Conservation (phyloP, 352 stramenopile genomes). For the Phytophthora sp. region DNA sequence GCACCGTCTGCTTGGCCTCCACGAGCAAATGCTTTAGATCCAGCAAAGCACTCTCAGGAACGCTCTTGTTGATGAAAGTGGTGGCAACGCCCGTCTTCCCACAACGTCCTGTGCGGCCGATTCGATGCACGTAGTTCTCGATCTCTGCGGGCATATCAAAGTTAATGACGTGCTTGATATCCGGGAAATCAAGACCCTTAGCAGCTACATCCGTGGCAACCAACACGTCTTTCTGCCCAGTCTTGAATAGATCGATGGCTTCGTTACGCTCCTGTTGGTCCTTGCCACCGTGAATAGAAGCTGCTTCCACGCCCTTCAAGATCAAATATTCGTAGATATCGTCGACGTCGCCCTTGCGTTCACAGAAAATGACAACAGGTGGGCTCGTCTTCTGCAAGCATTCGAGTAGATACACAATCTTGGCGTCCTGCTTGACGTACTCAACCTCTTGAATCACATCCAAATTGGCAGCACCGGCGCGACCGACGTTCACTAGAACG, state of each 20-base stretch:
- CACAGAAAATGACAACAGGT: conserved; percentile 98
- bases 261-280: conserved; percentile 98
- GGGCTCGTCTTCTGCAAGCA: conserved; percentile 99
- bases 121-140: conserved; percentile 99
- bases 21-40: conserved; percentile 99
- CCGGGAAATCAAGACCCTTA: conserved; percentile 98
- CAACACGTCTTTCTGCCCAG: conserved; percentile 95
- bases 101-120: conserved; percentile 97
- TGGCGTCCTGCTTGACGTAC: conserved; percentile 98
- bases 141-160: conserved; percentile 99
- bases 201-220: conserved; percentile 98
- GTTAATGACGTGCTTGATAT: conserved; percentile 99
- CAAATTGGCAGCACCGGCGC: conserved; percentile 97
- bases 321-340: conserved; percentile 99
- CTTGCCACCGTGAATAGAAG: conserved; percentile 98
- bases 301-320: conserved; percentile 95
- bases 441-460: conserved; percentile 99
- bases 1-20: conserved; percentile 98
- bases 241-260: conserved; percentile 96
- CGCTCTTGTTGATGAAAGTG: conserved; percentile 99
- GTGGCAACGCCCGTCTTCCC: conserved; percentile 98
- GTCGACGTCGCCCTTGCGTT: conserved; percentile 97
- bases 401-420: conserved; percentile 99
- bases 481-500: conserved; percentile 98
- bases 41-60: conserved; percentile 94